Evolutionary conservation across 768 basidiomycete species (phyloP), one percentile per base, ranked within the genome.

Genomic region (Mycena alexandri): DNA sequence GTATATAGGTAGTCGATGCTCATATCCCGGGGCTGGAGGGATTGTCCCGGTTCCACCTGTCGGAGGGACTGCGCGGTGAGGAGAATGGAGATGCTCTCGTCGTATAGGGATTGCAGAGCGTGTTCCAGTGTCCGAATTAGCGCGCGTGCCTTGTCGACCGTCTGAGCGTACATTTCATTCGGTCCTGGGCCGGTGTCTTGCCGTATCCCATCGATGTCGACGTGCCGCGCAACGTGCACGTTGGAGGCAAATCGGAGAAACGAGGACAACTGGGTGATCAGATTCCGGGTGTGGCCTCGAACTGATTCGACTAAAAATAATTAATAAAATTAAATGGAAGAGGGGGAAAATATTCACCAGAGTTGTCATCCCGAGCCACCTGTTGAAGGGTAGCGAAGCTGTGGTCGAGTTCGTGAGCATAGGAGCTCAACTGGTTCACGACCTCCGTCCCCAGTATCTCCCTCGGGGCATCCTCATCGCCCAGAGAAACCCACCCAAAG

Each of bases 141-240:
- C 11, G 82, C 71, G 34, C 91, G 85, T 21, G 93, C 94, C 63
- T 84, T 88, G 50, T 89, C 88, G 3, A 95, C 90, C 21, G 89
- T 88, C 68, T 88, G 84, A 16, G 82, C 74, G 74, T 93, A 94
- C 38, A 82, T 75, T 21, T 85, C 80, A 70, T 87, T 86, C 24
- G 81, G 74, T 9, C 83, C 76, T 16, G 82, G 74, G 12, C 79
- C 81, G 1, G 82, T 79, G 33, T 87, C 85, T 66, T 85, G 82
- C 29, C 82, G 83, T 67, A 92, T 84, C 17, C 91, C 92, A 71
- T 95, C 93, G 64, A 96, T 87, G 75, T 96, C 95, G 67, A 96
- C 89, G 75, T 90, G 88, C 34, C 89, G 87, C 21, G 93, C 93
- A 59, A 96, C 78, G 76, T 95, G 90, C 67, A 95, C 85, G 68